Base-by-base conservation (phyloP, 345 rosid species). In the Heritiera littoralis region DNA sequence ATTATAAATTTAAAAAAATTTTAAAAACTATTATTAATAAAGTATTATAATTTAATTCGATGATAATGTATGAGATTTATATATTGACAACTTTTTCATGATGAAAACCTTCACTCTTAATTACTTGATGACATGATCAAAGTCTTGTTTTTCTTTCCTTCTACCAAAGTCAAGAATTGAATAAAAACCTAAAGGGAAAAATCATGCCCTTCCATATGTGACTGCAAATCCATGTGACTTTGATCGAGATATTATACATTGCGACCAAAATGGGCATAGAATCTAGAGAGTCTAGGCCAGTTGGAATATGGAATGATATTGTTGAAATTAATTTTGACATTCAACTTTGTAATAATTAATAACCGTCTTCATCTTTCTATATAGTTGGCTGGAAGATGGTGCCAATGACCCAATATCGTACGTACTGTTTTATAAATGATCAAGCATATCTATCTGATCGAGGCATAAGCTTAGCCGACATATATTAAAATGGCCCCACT, bases 391-490 rank as follows among this genome's bases (percentile, higher is more conserved):
- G 8, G 23, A 38, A 3, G n/a, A 18, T 52, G 6, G 0, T 52
- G n/a, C 56, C 56, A 52, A 15, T 52, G 5, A 2, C 61, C 61
- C 61, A 18, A 18, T 2, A 56, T 17, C 43, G 5, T 35, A 35
- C 61, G 23, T n/a, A 18, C 61, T n/a, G 28, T 56, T 58, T 20
- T 58, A 51, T 51, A 51, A 7, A 58, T 6, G 0, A 64, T 5
- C 68, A 64, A 32, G 68, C 38, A 35, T 3, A 35, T 35, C 38
- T 15, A 18, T 65, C n/a, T 65, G n/a, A 38, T 14, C 46, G 7
- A 65, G 46, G 4, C 69, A 35, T 65, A 35, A 4, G 69, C 46
- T 64, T 35, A 38, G 48, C 76, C 76, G 76, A 72, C 76, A 72
- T 35, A 20, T 35, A 2, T 1, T 17, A 17, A 35, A 54, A 63